Evolutionary conservation across 768 basidiomycete species (phyloP), one percentile per base, ranked within the genome.

Genomic region (Leccinum rimulosum): DNA sequence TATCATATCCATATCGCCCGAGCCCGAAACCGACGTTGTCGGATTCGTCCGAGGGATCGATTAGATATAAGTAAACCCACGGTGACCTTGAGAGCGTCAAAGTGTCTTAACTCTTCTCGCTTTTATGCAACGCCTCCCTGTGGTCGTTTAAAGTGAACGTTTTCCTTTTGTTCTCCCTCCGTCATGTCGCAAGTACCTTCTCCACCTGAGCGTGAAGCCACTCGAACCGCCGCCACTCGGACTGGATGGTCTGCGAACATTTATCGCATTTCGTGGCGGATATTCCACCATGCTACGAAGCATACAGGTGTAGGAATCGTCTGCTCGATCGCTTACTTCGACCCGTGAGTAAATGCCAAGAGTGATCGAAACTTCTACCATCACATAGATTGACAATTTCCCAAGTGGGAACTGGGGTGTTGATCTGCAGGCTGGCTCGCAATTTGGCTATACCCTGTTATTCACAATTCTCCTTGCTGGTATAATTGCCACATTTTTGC

Each of bases 301-400:
- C 90, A 91, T 69, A 82, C 84, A 3, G 93, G 93, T 5, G 86
- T 92, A 49, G 93, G 93, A n/a, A 77, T 93, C 50, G 84, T 95
- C 27, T 93, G 91, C 62, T 83, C 89, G 9, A 91, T 95, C 9
- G 93, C 93, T 0, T 95, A 95, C 73, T 91, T 92, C 68, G 91
- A 93, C 67, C 91, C 91, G 86, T 91, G 65, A 69, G 22, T 22
- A 22, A 22, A 22, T 22, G 22, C 22, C 22, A 22, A 22, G 22
- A 22, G 88, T 78, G 17, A 8, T 57, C 12, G 15, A 27, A 15
- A 28, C 33, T n/a, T 28, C 31, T 19, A 35, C 19, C 38, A 55
- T 36, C 49, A 19, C 22, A 15, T 53, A 15, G 11, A 11, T 48
- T 62, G 40, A 58, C 50, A 38, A 45, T 47, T 28, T 50, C 33